A percentile compares a stretch with the other conserved stretches of the same genome.
phyloP scores from a whole-genome alignment of 2,329 filamentous ascomycete genomes.

The Blastomyces emzantsi region DNA sequence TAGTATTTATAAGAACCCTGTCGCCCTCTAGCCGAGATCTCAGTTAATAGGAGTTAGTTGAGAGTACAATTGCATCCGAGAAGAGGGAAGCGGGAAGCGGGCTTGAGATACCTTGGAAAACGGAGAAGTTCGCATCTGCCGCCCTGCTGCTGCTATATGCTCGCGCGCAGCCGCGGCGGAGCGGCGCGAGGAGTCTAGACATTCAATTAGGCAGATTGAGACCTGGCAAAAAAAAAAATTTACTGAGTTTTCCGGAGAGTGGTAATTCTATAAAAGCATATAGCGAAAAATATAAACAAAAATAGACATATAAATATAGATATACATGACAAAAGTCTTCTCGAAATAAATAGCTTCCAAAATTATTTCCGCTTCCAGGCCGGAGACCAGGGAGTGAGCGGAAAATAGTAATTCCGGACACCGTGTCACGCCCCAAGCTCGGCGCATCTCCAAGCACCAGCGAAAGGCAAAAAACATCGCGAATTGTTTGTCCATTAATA shows the following conservation, averaged over 20 bases:
- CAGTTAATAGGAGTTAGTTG: not conserved
- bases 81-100: not conserved
- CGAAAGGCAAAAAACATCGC: too few species aligned
- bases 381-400: not conserved
- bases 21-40: slow-evolving; percentile 33
- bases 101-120: slow-evolving; percentile 28
- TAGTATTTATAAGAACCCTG: slow-evolving; percentile 33
- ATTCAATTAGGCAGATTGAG: slow-evolving; percentile 10
- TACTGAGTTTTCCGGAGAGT: not conserved
- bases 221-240: not conserved
- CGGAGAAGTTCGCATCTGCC: slow-evolving; percentile 32
- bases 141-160: slow-evolving; percentile 16
- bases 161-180: slow-evolving; percentile 11
- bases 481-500: not conserved
- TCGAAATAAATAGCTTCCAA: too few species aligned
- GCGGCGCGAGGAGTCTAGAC: slow-evolving; percentile 11
- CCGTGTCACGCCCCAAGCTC: not conserved
- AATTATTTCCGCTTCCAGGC: not conserved
- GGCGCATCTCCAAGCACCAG: not conserved
- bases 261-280: not conserved
- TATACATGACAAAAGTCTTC: too few species aligned
- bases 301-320: too few species aligned
- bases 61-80: too few species aligned
- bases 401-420: not conserved
- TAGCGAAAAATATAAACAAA: not conserved